phyloP scores from a whole-genome alignment of 805 yeast species.

The Teunomyces funiuensis region DNA sequence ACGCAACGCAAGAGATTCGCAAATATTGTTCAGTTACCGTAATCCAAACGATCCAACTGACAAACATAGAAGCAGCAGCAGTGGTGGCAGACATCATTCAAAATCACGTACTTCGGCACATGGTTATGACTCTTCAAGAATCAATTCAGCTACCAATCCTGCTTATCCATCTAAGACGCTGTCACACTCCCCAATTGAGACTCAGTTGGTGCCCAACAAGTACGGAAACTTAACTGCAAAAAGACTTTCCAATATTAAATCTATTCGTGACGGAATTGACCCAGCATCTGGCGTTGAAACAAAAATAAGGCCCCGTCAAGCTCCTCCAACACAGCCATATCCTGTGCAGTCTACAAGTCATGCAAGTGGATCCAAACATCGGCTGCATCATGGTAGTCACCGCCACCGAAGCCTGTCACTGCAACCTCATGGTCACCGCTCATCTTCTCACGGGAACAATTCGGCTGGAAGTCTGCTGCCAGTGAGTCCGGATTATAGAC shows the following conservation, averaged over 20 bases:
- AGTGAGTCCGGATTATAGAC: neutral
- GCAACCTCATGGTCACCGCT: constrained; percentile 1
- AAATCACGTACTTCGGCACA: neutral
- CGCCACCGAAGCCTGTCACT: constrained; percentile 7
- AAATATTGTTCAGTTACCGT: constrained; percentile 35
- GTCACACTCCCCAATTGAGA: constrained; percentile 9
- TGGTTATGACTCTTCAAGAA: constrained; percentile 1
- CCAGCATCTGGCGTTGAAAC: neutral
- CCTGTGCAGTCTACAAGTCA: constrained; percentile 11
- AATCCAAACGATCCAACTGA: constrained; percentile 19
- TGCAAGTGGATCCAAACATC: constrained; percentile 10
- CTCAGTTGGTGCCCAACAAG: constrained; percentile 8
- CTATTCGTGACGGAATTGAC: constrained; percentile 7
- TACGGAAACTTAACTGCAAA: constrained; percentile 9
- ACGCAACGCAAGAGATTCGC: constrained; percentile 30
- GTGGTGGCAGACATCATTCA: neutral
- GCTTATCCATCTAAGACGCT: neutral
- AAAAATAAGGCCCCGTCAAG: constrained; percentile 10
- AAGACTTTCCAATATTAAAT: constrained; percentile 10
- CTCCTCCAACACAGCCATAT: constrained; percentile 12
- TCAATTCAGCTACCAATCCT: neutral
- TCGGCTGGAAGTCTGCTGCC: neutral
- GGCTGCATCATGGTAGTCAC: neutral
- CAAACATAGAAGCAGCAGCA: neutral
- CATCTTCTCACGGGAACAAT: neutral